Evolutionary conservation across 2,329 filamentous ascomycete genomes (phyloP).

Genomic region (Pestalotiopsis sp.): DNA sequence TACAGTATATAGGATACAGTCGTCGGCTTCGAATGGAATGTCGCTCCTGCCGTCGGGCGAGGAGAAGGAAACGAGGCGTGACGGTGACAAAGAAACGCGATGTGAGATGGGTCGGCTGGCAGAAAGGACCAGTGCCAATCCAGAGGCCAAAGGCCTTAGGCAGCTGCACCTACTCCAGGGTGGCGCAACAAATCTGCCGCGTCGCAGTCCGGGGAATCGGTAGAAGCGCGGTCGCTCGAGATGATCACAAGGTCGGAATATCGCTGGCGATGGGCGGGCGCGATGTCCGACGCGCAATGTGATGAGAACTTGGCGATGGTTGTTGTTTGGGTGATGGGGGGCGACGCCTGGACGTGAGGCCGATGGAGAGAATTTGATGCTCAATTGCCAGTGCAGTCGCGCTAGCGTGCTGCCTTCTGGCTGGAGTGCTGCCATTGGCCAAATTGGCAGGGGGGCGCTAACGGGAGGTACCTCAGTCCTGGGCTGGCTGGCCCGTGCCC

Average conservation of each 20-base stretch:
- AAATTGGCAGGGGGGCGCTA: background rate
- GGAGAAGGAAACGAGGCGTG: background rate
- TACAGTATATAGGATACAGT: slow-evolving; percentile 13
- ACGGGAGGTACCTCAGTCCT: background rate
- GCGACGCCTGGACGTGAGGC: background rate
- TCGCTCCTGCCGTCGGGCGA: background rate
- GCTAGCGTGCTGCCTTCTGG: background rate
- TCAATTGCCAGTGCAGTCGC: background rate
- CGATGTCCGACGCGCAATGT: slow-evolving; percentile 55
- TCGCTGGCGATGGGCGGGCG: slow-evolving; percentile 34
- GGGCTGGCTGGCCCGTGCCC: background rate
- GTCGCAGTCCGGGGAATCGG: slow-evolving; percentile 16
- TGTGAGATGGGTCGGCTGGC: slow-evolving; percentile 16
- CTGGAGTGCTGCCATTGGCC: slow-evolving; percentile 2
- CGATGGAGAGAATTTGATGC: background rate
- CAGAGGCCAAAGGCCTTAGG: slow-evolving; percentile 39
- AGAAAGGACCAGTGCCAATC: slow-evolving; percentile 15
- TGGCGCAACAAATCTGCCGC: slow-evolving; percentile 22
- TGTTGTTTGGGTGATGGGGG: slow-evolving; percentile 5
- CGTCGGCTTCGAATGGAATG: background rate
- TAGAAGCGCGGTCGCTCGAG: slow-evolving; percentile 18
- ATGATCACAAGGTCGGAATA: slow-evolving; percentile 32
- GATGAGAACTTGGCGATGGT: slow-evolving; percentile 33
- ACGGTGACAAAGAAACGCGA: background rate
- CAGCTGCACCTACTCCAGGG: slow-evolving; percentile 29